Base-by-base conservation (phyloP, 2,329 filamentous ascomycete genomes). In the Ceratocystis huliohia region DNA sequence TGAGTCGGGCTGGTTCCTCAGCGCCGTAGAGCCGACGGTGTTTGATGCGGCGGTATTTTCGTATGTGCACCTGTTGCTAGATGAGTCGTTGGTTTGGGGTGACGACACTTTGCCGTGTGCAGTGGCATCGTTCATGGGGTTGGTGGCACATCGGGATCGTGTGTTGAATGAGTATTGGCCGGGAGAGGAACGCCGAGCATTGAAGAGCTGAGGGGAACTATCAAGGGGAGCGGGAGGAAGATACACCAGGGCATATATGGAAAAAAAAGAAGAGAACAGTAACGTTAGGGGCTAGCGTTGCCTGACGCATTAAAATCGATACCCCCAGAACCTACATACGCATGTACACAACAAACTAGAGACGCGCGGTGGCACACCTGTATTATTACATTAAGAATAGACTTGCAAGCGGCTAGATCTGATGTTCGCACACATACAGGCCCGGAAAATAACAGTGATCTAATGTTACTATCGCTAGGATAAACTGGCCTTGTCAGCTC, bases 31-130 rank as follows among this genome's bases (percentile, higher is more conserved):
- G 73, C 90, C 93, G 0, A 84, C 86, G 0, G 73, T 93, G 28
- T 93, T 97, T 71, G 94, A 99, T 76, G 92, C 93, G 5, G 85
- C 84, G 65, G 84, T 97, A 1, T 97, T 96, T 76, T 86, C 91
- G 2, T 99, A 96, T 75, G 92, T 89, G 0, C 85, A 95, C 74
- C 78, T 96, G 63, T 78, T 97, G 64, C 76, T 96, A 64, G 84
- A 88, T 68, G 80, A 85, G 72, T 68, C 69, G 6, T 69, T 91
- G 69, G 78, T 76, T 1, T 92, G 89, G 88, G 78, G 77, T 67
- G 84, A 89, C 66, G 81, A 80, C 68, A 78, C 79, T 65, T 76
- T 96, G 64, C 78, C 75, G 15, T 79, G 81, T 66, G 76, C 82
- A 63, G 72, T 96, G 67, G 75, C 74, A 64, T 77, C 77, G 67